A percentile compares a stretch with the other conserved stretches of the same genome.
phyloP scores from a whole-genome alignment of 2,329 filamentous ascomycete species.

The Trichophyton rubrum region DNA sequence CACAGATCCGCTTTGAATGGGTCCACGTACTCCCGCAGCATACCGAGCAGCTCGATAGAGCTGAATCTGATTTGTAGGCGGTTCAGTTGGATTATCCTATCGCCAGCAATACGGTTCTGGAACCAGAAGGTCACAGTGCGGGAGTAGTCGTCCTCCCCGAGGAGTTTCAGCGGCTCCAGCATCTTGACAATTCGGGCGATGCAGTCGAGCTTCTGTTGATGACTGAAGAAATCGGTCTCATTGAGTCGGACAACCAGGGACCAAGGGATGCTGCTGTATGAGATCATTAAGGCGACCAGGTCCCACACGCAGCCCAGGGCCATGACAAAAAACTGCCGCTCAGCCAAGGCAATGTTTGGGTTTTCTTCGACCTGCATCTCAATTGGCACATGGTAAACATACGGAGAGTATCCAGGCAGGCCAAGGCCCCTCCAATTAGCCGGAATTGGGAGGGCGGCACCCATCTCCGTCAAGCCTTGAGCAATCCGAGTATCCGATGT shows the following conservation, averaged over 20 bases:
- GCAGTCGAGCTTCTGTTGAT: no score
- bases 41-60: not conserved
- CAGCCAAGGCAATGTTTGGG: not conserved
- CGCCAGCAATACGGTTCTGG: not conserved
- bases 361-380: not conserved
- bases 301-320: not conserved
- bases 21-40: not conserved
- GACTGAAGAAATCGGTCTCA: not conserved
- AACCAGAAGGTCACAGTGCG: not conserved
- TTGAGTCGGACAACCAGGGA: not conserved
- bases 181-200: not conserved
- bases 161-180: not conserved
- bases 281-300: not conserved
- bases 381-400: not conserved
- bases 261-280: not conserved
- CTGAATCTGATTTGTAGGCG: not conserved
- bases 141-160: not conserved
- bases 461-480: not conserved
- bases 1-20: not conserved
- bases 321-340: not conserved
- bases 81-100: not conserved
- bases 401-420: not conserved
- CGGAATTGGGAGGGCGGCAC: slow-evolving; percentile 1
- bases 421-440: not conserved
- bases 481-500: not conserved